These are phyloP conservation scores for Ophiocordyceps sinensis DNA, from an alignment of 2,329 filamentous ascomycete genomes.

Conservation along the genomic window DNA sequence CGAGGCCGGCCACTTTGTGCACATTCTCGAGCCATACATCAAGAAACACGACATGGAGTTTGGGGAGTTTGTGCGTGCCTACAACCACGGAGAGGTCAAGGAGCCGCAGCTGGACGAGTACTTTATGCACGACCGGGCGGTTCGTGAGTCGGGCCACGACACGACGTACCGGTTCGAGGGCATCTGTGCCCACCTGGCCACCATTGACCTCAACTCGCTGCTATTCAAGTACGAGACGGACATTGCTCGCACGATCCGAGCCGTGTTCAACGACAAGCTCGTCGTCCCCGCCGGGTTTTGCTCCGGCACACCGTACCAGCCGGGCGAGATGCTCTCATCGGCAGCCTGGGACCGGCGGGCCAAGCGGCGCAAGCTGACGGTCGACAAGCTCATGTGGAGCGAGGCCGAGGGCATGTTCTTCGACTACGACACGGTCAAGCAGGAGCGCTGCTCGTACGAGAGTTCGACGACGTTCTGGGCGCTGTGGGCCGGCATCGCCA, in stretches of 20 bases:
- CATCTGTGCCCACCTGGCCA: conserved; percentile 76
- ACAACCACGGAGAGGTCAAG: conserved; percentile 61
- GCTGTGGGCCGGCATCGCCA: conserved; percentile 85
- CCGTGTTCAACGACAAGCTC: conserved; percentile 69
- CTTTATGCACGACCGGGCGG: conserved; percentile 89
- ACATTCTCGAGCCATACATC: conserved; percentile 68
- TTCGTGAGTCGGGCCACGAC: conserved; percentile 92
- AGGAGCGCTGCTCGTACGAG: conserved; percentile 73
- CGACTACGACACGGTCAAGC: conserved; percentile 80
- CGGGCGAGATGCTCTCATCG: conserved; percentile 65
- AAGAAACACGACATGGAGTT: conserved; percentile 74
- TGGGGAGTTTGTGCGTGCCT: conserved; percentile 72
- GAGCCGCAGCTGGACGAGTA: conserved; percentile 91
- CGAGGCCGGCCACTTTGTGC: conserved; percentile 73
- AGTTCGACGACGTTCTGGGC: conserved; percentile 93
- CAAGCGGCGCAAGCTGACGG: conserved; percentile 66
- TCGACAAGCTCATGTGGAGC: conserved; percentile 92
- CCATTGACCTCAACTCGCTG: conserved; percentile 86
- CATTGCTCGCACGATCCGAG: conserved; percentile 75
- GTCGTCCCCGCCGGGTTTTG: conserved; percentile 74
- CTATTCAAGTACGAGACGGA: conserved; percentile 96
- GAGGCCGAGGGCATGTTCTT: conserved; percentile 91
- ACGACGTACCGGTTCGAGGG: conserved; percentile 88
- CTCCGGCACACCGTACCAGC: conserved; percentile 43
- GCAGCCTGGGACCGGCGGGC: conserved; percentile 83